These are phyloP conservation scores for Cyberlindnera sargentensis DNA, from an alignment of 805 yeast genomes.

Conservation along the genomic window DNA sequence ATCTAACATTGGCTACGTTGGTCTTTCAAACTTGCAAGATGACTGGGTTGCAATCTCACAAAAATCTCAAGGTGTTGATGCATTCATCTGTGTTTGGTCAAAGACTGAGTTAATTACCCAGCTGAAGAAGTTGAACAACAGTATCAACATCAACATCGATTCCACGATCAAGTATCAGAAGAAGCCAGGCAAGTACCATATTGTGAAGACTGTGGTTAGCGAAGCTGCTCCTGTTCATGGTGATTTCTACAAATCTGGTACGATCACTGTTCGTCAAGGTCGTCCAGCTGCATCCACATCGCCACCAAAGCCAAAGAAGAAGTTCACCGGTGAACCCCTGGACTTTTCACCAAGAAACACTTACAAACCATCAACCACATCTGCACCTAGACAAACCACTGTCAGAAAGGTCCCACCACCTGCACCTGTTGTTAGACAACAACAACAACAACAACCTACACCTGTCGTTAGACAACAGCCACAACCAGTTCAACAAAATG, in stretches of 20 bases:
- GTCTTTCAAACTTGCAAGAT: conserved; percentile 73
- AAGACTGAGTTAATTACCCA: conserved; percentile 86
- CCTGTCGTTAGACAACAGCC: conserved; percentile 19
- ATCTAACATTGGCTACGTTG: conserved; percentile 50
- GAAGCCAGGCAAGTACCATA: conserved; percentile 77
- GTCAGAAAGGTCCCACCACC: conserved; percentile 24
- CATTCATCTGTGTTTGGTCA: conserved; percentile 71
- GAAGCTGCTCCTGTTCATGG: conserved; percentile 55
- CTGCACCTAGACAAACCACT: neutral
- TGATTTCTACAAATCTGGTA: conserved; percentile 83
- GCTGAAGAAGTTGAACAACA: conserved; percentile 52
- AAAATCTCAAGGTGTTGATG: conserved; percentile 50
- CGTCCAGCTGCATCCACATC: conserved; percentile 66
- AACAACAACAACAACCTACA: conserved; percentile 10
- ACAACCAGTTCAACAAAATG: conserved; percentile 4
- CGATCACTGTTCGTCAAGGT: conserved; percentile 76
- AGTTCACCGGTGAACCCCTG: conserved; percentile 19
- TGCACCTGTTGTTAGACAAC: conserved; percentile 21
- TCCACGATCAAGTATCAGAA: conserved; percentile 76
- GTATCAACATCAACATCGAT: conserved; percentile 58
- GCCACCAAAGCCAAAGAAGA: conserved; percentile 68
- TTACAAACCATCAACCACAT: conserved; percentile 2
- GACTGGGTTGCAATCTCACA: conserved; percentile 75
- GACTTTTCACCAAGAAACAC: conserved; percentile 25
- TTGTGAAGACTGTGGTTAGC: conserved; percentile 62